Percentiles rank a stretch among this genome's conserved stretches.
Evolutionary conservation across 257 asterid species (phyloP).

Genomic region (Salvia splendens): DNA sequence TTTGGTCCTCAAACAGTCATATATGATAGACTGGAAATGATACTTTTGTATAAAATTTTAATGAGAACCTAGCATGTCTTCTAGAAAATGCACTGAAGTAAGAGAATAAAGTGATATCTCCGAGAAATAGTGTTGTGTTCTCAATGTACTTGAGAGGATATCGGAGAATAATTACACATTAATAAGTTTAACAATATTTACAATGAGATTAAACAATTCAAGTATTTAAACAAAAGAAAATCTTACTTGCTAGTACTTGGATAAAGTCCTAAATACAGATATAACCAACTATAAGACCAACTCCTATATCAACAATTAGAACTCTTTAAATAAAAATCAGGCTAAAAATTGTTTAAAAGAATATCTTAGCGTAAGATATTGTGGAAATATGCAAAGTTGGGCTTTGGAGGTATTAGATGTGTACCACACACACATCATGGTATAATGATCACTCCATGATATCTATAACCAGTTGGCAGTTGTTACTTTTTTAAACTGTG

Average conservation of each 20-base stretch:
- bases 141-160: background rate
- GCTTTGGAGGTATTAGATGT: background rate
- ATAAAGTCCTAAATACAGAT: background rate
- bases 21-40: background rate
- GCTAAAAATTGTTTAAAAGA: background rate
- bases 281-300: background rate
- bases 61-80: background rate
- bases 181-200: background rate
- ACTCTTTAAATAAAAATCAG: background rate
- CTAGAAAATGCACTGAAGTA: background rate
- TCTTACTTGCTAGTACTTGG: background rate
- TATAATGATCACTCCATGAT: background rate
- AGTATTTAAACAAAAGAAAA: background rate
- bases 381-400: background rate
- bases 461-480: background rate
- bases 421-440: background rate
- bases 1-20: constrained; percentile 8
- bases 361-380: background rate
- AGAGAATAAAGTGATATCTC: constrained; percentile 5
- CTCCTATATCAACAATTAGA: constrained; percentile 3
- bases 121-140: background rate
- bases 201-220: background rate
- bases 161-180: background rate
- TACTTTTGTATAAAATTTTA: no score
- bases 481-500: background rate